Conservation (phyloP, 306 rosid species). For the Casuarina equisetifolia region DNA sequence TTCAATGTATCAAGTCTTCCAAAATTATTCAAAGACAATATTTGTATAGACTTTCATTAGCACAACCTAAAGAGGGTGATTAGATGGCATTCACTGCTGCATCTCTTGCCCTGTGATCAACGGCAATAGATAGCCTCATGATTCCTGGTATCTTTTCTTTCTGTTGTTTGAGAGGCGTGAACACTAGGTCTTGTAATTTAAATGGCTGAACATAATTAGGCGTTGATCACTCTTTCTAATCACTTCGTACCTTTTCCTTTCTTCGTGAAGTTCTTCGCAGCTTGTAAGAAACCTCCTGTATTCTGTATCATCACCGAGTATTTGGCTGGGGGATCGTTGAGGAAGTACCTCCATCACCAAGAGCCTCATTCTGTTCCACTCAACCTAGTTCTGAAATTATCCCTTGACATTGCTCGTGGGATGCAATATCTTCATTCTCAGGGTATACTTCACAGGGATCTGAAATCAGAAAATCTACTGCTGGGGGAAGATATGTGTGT, state of each 20-base stretch:
- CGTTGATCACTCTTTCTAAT: constrained; percentile 7
- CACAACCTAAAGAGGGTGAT: too few species aligned
- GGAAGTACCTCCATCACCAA: constrained; percentile 82
- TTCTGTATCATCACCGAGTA: constrained; percentile 94
- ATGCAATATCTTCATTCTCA: constrained; percentile 93
- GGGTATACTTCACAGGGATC: constrained; percentile 96
- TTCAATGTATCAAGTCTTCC: too few species aligned
- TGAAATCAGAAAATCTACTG: constrained; percentile 87
- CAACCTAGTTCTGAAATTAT: constrained; percentile 68
- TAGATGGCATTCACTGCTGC: too few species aligned
- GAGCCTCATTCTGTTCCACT: constrained; percentile 72
- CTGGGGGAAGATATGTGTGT: constrained; percentile 88
- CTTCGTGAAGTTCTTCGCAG: constrained; percentile 76
- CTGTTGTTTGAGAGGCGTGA: background rate
- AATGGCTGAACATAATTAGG: background rate
- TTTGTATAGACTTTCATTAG: too few species aligned
- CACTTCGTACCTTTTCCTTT: constrained; percentile 24
- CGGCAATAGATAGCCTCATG: too few species aligned
- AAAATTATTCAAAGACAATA: too few species aligned
- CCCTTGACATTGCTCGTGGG: constrained; percentile 76
- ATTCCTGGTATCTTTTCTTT: background rate
- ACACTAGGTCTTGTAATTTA: constrained; percentile 12
- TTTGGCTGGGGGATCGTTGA: constrained; percentile 81
- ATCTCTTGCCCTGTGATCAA: too few species aligned
- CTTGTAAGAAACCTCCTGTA: constrained; percentile 96